phyloP scores from a whole-genome alignment of 352 stramenopile species.

The Phytophthora cryptogea region DNA sequence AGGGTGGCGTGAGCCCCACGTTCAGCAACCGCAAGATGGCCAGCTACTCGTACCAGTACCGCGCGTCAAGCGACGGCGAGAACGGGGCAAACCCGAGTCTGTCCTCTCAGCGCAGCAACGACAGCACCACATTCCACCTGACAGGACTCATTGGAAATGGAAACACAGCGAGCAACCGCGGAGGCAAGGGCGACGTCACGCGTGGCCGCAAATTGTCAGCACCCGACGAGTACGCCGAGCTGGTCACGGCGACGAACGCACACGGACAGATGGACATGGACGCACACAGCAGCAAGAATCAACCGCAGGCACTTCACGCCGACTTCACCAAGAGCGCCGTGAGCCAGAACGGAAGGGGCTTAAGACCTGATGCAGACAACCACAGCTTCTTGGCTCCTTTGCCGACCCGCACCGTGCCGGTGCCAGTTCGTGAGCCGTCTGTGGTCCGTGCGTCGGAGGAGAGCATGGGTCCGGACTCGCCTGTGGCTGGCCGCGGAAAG shows the following conservation, averaged over 20 bases:
- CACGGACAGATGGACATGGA: constrained; percentile 3
- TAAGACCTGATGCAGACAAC: constrained; percentile 32
- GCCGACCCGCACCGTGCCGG: not conserved
- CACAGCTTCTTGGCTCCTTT: constrained; percentile 30
- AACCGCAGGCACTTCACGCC: constrained; percentile 4
- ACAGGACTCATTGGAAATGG: constrained; percentile 34
- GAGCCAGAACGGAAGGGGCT: constrained; percentile 26
- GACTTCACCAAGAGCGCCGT: constrained; percentile 29
- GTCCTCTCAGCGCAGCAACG: constrained; percentile 2
- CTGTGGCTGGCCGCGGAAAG: constrained; percentile 24
- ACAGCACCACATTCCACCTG: constrained; percentile 32
- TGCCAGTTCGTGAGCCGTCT: not conserved
- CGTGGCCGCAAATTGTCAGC: constrained; percentile 37
- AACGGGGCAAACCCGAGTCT: constrained; percentile 8
- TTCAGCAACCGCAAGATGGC: constrained; percentile 34
- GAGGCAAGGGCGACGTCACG: constrained; percentile 6
- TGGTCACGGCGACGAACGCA: constrained; percentile 35
- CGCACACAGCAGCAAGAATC: not conserved
- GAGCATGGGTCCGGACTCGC: constrained; percentile 38
- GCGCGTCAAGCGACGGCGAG: constrained; percentile 33
- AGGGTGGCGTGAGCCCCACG: constrained; percentile 42
- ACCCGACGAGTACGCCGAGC: constrained; percentile 42
- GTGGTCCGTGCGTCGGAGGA: constrained; percentile 25
- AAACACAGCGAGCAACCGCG: constrained; percentile 16
- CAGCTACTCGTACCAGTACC: constrained; percentile 44